Base-by-base conservation (phyloP, 345 rosid genomes). In the Alliaria petiolata region DNA sequence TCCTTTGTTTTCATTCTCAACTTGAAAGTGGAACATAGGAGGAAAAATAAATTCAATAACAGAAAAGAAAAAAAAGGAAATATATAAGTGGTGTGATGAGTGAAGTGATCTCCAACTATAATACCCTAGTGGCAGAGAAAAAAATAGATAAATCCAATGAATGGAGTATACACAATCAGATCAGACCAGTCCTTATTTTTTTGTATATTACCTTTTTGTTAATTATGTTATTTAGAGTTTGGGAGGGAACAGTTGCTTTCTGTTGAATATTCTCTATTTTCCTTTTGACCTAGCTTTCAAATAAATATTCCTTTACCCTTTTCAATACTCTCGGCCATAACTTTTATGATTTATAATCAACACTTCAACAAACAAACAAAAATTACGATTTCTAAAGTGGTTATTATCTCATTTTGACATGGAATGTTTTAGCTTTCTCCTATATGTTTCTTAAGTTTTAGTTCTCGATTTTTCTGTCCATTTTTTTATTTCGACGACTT, bases 161-260 rank as follows among this genome's bases (percentile, higher is more conserved):
- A 63, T 64, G 57, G n/a, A n/a, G n/a, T n/a, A n/a, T n/a, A 53
- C 76, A 62, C 56, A 54, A 56, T 56, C 64, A 62, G 70, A 63
- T 72, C 64, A 72, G 70, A 70, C 76, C 56, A 63, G 49, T 45
- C 64, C 0, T 71, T 51, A 4, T 17, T 39, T 17, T 42, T 4
- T 35, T 40, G 0, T 42, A 10, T 40, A 10, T 39, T 22, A 43
- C 3, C 3, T 52, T 50, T 17, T 60, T 57, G 31, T 19, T 50
- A 60, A 38, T 61, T 49, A 22, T 22, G 7, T 46, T 36, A 1
- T 59, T 60, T 60, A 39, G 42, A 59, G 56, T 8, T 54, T 70
- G 60, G 8, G 25, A 67, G 67, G 25, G 39, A 47, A 31, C 67
- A 50, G 22, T 28, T 49, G 67, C 61, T 61, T 61, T 67, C 60